Evolutionary conservation across 139 green algal species (phyloP).

Genomic region (Ostreobium quekettii): DNA sequence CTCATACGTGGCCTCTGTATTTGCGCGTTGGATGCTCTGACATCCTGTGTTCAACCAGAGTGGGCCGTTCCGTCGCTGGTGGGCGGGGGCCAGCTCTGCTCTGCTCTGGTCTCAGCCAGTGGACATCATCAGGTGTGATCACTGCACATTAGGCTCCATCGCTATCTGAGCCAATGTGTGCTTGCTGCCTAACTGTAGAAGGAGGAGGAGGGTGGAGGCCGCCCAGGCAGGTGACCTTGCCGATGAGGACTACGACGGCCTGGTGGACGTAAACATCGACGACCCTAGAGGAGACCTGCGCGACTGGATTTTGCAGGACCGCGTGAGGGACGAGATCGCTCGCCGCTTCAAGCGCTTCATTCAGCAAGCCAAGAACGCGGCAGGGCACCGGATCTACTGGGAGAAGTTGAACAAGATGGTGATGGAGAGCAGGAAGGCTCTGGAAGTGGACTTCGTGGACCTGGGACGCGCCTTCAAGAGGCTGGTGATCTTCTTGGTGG

Average conservation of each 20-base stretch:
- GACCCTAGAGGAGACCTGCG: conserved; percentile 25
- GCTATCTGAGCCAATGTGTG: too few relatives aligned
- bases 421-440: conserved; percentile 52
- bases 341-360: conserved; percentile 27
- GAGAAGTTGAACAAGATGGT: conserved; percentile 54
- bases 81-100: too few relatives aligned
- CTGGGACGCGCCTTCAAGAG: conserved; percentile 44
- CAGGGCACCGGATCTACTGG: conserved; percentile 43
- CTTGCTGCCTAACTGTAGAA: too few relatives aligned
- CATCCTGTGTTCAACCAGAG: too few relatives aligned
- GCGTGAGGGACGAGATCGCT: conserved; percentile 25
- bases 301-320: conserved; percentile 33
- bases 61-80: too few relatives aligned
- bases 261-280: conserved; percentile 25
- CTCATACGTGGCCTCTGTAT: too few relatives aligned
- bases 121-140: too few relatives aligned
- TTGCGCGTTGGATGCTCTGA: too few relatives aligned
- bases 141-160: too few relatives aligned
- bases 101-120: too few relatives aligned
- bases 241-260: conserved; percentile 29
- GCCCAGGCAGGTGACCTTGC: conserved; percentile 39
- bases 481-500: conserved; percentile 75
- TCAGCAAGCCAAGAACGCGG: conserved; percentile 24
- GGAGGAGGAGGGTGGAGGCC: conserved; percentile 29
- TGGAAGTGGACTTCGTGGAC: conserved; percentile 85